Conservation (phyloP, 2,329 filamentous ascomycete genomes). For the Paraphoma chrysanthemicola region DNA sequence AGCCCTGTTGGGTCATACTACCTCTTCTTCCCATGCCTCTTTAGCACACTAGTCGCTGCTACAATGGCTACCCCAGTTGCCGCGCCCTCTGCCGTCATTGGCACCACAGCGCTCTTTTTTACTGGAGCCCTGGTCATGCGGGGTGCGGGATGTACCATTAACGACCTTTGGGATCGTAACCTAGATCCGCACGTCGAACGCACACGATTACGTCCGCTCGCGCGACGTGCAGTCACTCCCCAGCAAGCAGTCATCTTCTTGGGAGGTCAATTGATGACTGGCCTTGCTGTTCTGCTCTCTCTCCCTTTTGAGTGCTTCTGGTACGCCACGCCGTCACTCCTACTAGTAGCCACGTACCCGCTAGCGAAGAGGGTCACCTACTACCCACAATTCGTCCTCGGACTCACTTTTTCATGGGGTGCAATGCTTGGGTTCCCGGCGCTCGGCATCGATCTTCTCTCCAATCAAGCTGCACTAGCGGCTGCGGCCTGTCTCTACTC, state of each 20-base stretch:
- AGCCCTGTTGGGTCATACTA: conserved; percentile 85
- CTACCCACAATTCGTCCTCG: conserved; percentile 84
- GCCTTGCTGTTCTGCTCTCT: conserved; percentile 76
- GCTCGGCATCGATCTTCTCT: conserved; percentile 76
- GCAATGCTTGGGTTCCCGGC: conserved; percentile 88
- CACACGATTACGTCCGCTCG: conserved; percentile 80
- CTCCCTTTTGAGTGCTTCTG: conserved; percentile 77
- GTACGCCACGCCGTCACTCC: conserved; percentile 77
- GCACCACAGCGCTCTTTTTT: conserved; percentile 73
- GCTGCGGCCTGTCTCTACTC: conserved; percentile 75
- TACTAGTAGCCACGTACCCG: conserved; percentile 78
- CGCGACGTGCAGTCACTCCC: conserved; percentile 77
- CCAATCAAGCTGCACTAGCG: conserved; percentile 66
- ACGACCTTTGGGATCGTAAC: conserved; percentile 89
- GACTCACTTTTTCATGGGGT: conserved; percentile 87
- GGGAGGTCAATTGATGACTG: conserved; percentile 74
- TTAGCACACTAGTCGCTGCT: conserved; percentile 81
- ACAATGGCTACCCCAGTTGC: conserved; percentile 70
- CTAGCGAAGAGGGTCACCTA: conserved; percentile 86
- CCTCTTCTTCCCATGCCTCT: conserved; percentile 84
- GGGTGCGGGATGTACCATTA: conserved; percentile 86
- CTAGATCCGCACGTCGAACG: conserved; percentile 81
- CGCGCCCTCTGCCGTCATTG: conserved; percentile 65
- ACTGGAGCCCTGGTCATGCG: conserved; percentile 84
- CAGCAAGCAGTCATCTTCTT: conserved; percentile 76